These are phyloP conservation scores for Termitomyces sp. DNA, from an alignment of 768 basidiomycete species.

Conservation along the genomic window DNA sequence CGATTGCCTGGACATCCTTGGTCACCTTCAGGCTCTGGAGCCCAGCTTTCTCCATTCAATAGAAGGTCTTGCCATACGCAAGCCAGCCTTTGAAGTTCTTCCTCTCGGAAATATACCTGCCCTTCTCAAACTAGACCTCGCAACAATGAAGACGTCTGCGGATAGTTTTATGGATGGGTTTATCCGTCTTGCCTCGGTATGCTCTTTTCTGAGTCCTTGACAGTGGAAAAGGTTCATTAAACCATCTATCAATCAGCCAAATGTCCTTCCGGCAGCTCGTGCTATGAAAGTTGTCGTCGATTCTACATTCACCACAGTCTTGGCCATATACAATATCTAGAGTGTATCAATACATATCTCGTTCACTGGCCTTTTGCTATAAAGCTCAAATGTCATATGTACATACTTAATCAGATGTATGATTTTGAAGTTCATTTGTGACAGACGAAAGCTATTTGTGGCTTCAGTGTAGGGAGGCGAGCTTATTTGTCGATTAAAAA, in stretches of 20 bases:
- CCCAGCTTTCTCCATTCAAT: slow-evolving; percentile 27
- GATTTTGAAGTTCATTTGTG: no score
- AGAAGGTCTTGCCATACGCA: slow-evolving; percentile 20
- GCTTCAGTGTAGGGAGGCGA: no score
- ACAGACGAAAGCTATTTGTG: no score
- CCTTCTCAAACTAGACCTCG: slow-evolving; percentile 28
- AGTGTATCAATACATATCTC: no score
- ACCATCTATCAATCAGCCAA: slow-evolving; percentile 10
- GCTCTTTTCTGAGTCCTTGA: neutral
- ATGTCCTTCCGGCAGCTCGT: slow-evolving; percentile 14
- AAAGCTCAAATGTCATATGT: no score
- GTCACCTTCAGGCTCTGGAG: slow-evolving; percentile 19
- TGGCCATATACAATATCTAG: no score
- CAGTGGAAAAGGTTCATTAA: neutral
- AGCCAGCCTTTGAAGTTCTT: slow-evolving; percentile 24
- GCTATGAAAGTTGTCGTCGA: neutral
- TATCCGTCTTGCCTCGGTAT: slow-evolving; percentile 24
- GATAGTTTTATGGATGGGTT: slow-evolving; percentile 21
- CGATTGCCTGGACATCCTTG: slow-evolving; percentile 25
- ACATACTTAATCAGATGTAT: no score
- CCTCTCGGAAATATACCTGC: slow-evolving; percentile 28
- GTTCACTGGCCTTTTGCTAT: no score
- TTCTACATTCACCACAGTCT: neutral
- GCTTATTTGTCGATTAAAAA: no score
- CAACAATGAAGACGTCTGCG: slow-evolving; percentile 14